Conservation (phyloP, 495 filamentous ascomycete species). For the Cenococcum geophilum region DNA sequence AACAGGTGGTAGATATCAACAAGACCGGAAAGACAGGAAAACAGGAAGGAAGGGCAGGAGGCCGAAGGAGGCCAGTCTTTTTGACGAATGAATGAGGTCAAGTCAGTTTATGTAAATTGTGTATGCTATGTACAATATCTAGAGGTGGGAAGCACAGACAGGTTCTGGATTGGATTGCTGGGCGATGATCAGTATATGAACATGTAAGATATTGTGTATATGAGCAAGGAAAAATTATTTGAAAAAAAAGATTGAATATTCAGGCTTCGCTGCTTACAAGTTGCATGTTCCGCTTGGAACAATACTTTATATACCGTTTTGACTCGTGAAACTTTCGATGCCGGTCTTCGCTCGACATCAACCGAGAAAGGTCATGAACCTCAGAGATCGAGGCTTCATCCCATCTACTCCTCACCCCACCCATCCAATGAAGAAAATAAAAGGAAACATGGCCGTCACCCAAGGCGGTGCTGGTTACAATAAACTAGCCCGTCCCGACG, state of each 20-base stretch:
- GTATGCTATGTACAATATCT: constrained; percentile 4
- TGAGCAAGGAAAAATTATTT: background rate
- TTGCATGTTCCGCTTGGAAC: background rate
- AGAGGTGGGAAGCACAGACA: background rate
- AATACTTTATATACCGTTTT: background rate
- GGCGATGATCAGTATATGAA: background rate
- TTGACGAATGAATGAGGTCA: constrained; percentile 4
- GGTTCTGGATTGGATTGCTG: background rate
- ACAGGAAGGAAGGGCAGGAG: constrained; percentile 38
- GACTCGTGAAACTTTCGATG: background rate
- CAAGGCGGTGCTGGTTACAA: constrained; percentile 26
- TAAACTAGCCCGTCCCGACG: constrained; percentile 24
- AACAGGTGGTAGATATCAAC: constrained; percentile 30
- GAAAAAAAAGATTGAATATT: too few species aligned
- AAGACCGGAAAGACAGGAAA: constrained; percentile 32
- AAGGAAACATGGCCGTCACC: constrained; percentile 22
- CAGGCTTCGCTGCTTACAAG: too few species aligned
- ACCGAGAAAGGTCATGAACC: background rate
- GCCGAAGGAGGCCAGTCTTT: constrained; percentile 28
- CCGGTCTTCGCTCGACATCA: background rate
- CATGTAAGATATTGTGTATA: background rate
- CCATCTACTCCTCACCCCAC: background rate
- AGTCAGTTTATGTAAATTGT: background rate
- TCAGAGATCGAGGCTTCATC: background rate
- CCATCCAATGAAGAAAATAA: background rate